Evolutionary conservation across 176 grass and related monocot species (phyloP).

Genomic region (Otatea glauca): DNA sequence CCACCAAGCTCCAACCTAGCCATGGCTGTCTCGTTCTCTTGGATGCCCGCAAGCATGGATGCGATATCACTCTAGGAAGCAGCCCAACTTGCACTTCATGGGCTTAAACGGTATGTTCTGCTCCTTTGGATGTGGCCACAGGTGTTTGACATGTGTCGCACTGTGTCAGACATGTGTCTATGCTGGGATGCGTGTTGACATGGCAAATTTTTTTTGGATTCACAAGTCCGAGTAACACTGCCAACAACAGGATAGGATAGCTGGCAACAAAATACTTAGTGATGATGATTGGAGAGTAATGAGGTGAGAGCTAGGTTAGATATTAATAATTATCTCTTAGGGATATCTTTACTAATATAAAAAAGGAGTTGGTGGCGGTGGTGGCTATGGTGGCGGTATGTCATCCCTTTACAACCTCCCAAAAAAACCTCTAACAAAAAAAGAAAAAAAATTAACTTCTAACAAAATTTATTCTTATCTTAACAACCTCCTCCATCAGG

Average conservation of each 20-base stretch:
- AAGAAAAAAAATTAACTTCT: not conserved
- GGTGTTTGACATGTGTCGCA: not conserved
- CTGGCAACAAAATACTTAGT: too few relatives aligned
- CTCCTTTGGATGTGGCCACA: not conserved
- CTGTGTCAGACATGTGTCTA: not conserved
- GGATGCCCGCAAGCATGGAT: not conserved
- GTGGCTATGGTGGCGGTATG: too few relatives aligned
- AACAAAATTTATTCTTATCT: not conserved
- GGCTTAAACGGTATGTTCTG: not conserved
- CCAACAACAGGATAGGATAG: too few relatives aligned
- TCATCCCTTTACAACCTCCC: too few relatives aligned
- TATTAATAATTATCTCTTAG: too few relatives aligned
- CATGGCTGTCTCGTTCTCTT: not conserved
- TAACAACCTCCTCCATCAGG: not conserved
- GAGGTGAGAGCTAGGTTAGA: too few relatives aligned
- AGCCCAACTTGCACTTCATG: not conserved
- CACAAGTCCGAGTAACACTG: too few relatives aligned
- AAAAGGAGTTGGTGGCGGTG: too few relatives aligned
- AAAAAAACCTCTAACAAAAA: not conserved
- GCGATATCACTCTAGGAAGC: not conserved
- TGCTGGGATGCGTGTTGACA: too few relatives aligned
- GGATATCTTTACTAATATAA: too few relatives aligned
- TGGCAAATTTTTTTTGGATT: too few relatives aligned
- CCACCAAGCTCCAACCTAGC: not conserved
- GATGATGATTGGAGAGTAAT: too few relatives aligned